Base-by-base conservation (phyloP, 306 rosid genomes). In the Argentina anserina region DNA sequence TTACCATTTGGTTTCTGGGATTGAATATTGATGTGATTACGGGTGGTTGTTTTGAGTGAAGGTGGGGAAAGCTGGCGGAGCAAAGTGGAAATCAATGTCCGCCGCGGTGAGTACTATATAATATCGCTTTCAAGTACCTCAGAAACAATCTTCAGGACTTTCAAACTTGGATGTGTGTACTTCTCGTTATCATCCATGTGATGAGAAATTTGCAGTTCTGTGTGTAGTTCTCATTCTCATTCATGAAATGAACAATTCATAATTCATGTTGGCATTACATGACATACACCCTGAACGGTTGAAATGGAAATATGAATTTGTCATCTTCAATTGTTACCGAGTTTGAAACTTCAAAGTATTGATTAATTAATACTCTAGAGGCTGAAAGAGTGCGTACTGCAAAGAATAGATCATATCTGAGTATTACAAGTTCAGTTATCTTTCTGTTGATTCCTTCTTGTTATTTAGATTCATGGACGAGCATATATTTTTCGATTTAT, bases 61-160 rank as follows among this genome's bases (percentile, higher is more conserved):
- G 82, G 82, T 79, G 43, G 82, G 82, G 28, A 79, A 79, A 67
- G 82, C 82, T 56, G 82, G 82, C 1, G 82, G 82, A 36, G 82
- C 63, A 71, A 79, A 79, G 76, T 79, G 82, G 78, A 79, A 79
- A 67, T 73, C 82, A 37, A 18, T 79, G 82, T 66, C 82, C 28
- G 46, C 39, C 0, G 74, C 69, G 56, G 78, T 79, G 60, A 47
- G 78, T 67, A 36, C 18, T 65, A 33, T 36, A 76, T 40, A 56
- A 33, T 65, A 18, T 31, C 67, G 18, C 50, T 43, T 43, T 42
- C 14, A 70, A 29, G 53, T 70, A 50, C 12, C 61, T 52, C 25
- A 12, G 41, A 40, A 13, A 33, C 70, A 65, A 45, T 3, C 37
- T 72, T 69, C 55, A 59, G 72, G 69, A 46, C 36, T 78, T 34